Conservation (phyloP, 768 basidiomycete species). For the Pholiota microspora region DNA sequence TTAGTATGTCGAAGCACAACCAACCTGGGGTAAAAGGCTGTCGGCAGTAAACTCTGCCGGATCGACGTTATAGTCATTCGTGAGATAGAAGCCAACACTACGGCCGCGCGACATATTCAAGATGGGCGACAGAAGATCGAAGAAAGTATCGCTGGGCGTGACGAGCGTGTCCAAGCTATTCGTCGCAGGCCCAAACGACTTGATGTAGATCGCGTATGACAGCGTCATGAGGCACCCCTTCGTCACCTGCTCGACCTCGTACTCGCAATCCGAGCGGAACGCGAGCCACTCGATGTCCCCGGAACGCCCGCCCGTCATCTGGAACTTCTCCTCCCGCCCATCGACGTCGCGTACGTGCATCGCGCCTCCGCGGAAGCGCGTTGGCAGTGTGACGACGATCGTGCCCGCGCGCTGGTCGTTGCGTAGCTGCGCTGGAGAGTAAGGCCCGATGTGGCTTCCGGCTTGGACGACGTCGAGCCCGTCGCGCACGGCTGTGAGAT, state of each 20-base stretch:
- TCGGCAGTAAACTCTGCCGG: conserved; percentile 72
- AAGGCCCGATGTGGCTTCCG: conserved; percentile 58
- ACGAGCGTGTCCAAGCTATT: conserved; percentile 60
- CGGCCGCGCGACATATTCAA: conserved; percentile 71
- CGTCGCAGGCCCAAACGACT: conserved; percentile 58
- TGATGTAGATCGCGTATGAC: conserved; percentile 70
- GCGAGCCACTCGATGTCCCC: conserved; percentile 80
- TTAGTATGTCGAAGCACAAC: conserved; percentile 22
- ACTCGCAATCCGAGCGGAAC: conserved; percentile 71
- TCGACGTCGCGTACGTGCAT: conserved; percentile 56
- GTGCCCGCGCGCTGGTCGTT: conserved; percentile 74
- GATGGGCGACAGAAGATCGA: conserved; percentile 69
- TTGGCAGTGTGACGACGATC: conserved; percentile 70
- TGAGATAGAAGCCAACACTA: conserved; percentile 71
- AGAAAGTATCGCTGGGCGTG: conserved; percentile 69
- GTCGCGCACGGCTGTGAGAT: conserved; percentile 66
- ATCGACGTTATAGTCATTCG: conserved; percentile 65
- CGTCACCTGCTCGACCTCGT: conserved; percentile 69
- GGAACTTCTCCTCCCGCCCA: conserved; percentile 59
- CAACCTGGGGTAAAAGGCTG: conserved; percentile 65
- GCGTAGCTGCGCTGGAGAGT: conserved; percentile 44
- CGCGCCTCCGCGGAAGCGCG: conserved; percentile 69
- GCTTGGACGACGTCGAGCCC: conserved; percentile 65
- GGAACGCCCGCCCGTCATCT: conserved; percentile 56
- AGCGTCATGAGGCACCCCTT: conserved; percentile 69